A percentile compares a stretch with the other conserved stretches of the same genome.
Conservation (phyloP, 306 rosid genomes). For the Fragaria vesca region DNA sequence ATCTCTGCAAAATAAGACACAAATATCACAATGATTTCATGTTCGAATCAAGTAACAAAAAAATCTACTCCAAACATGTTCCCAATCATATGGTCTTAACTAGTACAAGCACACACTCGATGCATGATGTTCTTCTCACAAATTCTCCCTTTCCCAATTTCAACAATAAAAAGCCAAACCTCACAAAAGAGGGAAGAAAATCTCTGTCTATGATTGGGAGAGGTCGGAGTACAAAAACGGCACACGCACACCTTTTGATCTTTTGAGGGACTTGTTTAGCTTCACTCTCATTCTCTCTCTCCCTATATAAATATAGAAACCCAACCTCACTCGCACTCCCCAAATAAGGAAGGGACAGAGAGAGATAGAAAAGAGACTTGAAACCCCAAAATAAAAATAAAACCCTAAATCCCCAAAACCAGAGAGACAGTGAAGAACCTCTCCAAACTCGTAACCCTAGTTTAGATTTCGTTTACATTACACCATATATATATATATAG, state of each 20-base stretch:
- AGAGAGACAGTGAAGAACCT: constrained; percentile 10
- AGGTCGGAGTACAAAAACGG: constrained; percentile 1
- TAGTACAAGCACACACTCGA: neutral
- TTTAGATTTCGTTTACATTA: neutral
- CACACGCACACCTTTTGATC: neutral
- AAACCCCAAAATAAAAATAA: neutral
- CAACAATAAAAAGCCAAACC: neutral
- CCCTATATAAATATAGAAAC: neutral
- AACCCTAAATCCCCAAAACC: neutral
- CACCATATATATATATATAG: too few relatives aligned
- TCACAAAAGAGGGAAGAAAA: neutral
- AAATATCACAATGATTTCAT: neutral
- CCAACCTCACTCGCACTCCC: neutral
- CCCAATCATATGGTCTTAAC: neutral
- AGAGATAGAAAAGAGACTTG: neutral
- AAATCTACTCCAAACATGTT: neutral
- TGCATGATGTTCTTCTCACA: neutral
- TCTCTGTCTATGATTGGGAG: neutral
- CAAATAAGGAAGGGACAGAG: neutral
- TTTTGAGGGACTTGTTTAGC: neutral
- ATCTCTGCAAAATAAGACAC: too few relatives aligned
- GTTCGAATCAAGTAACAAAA: neutral
- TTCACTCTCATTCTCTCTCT: neutral
- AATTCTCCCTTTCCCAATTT: neutral
- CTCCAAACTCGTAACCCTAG: constrained; percentile 32